Evolutionary conservation across 2,329 filamentous ascomycete genomes (phyloP), one percentile per base, ranked within the genome.

Genomic region (Xylariaceae sp.): DNA sequence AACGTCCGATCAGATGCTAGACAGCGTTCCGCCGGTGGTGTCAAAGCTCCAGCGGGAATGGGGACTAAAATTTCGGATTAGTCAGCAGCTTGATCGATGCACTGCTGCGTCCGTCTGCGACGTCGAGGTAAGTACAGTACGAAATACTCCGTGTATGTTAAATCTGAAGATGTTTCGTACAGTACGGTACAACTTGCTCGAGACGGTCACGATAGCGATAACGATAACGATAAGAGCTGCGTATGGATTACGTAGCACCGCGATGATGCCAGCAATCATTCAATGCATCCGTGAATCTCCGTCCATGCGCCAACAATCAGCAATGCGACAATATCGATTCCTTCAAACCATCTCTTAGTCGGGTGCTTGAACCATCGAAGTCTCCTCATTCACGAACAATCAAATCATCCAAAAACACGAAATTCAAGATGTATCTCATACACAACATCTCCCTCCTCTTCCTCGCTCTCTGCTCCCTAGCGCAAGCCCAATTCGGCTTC

Each of bases 401-500:
- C 5, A 58, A 49, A 23, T n/a, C 23, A 13, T 15, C 13, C 11
- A 17, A 50, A 7, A 30, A 35, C 15, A 13, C 7, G 9, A 10
- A 13, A 42, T n/a, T 17, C 23, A 73, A 58, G 34, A 77, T 77
- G 75, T 70, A 64, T 50, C 61, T 69, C 60, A 58, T 70, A 10
- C 57, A 59, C 55, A 57, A 62, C 35, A 53, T 74, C 42, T 62
- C 71, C n/a, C 57, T 81, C 55, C 66, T 85, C 17, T 72, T 91
- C 13, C 76, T 89, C 53, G 74, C 91, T 34, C 76, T 83, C 62
- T 75, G 84, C 37, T 69, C 77, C 13, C 85, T 58, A 3, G 55
- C 81, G 3, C 78, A 82, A 59, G 90, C 90, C 9, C 93, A 97
- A 76, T 97, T 97, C 74, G 88, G 90, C 72, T 96, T 99, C 83